Percentiles rank a stretch among this genome's conserved stretches.
phyloP scores from a whole-genome alignment of 2,329 filamentous ascomycete species.

The Metarhizium humberi region DNA sequence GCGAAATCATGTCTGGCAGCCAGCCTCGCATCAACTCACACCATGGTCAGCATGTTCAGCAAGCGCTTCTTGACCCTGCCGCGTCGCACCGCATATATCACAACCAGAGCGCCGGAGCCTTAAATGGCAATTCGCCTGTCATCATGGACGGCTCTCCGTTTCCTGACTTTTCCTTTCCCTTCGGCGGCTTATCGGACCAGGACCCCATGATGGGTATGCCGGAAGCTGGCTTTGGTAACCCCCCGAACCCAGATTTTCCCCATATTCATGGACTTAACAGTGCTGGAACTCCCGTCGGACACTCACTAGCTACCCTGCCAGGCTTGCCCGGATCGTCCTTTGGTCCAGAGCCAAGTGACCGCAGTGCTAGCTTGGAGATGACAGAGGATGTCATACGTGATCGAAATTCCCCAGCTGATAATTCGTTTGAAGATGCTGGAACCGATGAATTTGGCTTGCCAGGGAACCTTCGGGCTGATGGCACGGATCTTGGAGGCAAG shows the following conservation, averaged over 20 bases:
- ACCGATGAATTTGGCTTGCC: conserved; percentile 51
- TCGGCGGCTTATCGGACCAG: conserved; percentile 25
- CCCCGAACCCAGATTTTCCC: conserved; percentile 24
- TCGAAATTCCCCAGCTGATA: conserved; percentile 32
- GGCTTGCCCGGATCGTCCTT: conserved; percentile 15
- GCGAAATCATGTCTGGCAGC: conserved; percentile 20
- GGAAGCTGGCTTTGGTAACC: conserved; percentile 22
- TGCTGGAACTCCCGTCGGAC: conserved; percentile 9
- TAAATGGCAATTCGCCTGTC: conserved; percentile 13
- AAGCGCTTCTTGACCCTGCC: conserved; percentile 15
- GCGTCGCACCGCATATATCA: conserved; percentile 15
- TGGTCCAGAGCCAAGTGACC: conserved; percentile 13
- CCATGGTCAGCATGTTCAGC: conserved; percentile 20
- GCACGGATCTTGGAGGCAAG: conserved; percentile 43
- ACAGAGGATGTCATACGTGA: conserved; percentile 38
- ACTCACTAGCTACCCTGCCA: conserved; percentile 10
- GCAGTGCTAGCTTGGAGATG: conserved; percentile 24
- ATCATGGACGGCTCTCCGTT: conserved; percentile 41
- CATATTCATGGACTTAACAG: conserved; percentile 15
- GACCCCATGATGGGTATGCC: conserved; percentile 16
- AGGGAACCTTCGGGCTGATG: conserved; percentile 36
- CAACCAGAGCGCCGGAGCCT: conserved; percentile 10
- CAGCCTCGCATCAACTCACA: conserved; percentile 18
- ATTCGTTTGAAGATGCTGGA: conserved; percentile 42
- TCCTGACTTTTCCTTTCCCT: conserved; percentile 43